Base-by-base conservation (phyloP, 1,284 basidiomycete species). In the Athelia sp. region DNA sequence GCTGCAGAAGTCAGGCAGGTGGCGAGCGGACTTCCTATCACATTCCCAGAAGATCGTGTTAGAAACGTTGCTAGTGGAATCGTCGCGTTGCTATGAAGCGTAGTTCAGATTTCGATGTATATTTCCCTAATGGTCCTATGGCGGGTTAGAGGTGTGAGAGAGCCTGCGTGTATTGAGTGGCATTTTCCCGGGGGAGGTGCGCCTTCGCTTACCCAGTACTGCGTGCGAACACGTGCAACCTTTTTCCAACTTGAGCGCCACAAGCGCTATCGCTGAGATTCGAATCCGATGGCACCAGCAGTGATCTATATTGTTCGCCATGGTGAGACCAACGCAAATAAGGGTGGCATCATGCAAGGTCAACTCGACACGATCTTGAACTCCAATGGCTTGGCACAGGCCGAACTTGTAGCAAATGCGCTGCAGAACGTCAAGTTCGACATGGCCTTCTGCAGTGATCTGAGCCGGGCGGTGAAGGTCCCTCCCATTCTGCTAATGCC, bases 301-400 rank as follows among this genome's bases (percentile, higher is more conserved):
- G 19, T 40, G 40, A 58, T 90, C 35, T 87, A 82, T 61, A 68
- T 90, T 52, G 75, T 89, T 42, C 79, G 87, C 43, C 87, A 90
- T 57, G 87, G 86, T 29, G 86, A 90, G 68, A 90, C 87, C 24
- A 73, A 80, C 45, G 79, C 76, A 59, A 90, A 89, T 62, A 66
- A 70, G 48, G 62, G 67, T 10, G 69, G 70, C 22, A 78, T 85
- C 51, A 76, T 87, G 45, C 87, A 90, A 68, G 87, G 87, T 40
- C 87, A 89, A 3, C 58, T 78, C 51, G 83, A 90, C 64, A 82
- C 81, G 13, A 54, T 62, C 26, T 68, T 90, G 56, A 87, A 90
- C 56, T 73, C 70, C 9, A 64, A 62, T 2, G 87, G 87, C 10
- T 50, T 72, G 45, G 63, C 67, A 48, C 86, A 90, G 62, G 82